Percentiles rank a stretch among this genome's conserved stretches.
Conservation (phyloP, 106 monocot genomes). For the Amphibolis antarctica region DNA sequence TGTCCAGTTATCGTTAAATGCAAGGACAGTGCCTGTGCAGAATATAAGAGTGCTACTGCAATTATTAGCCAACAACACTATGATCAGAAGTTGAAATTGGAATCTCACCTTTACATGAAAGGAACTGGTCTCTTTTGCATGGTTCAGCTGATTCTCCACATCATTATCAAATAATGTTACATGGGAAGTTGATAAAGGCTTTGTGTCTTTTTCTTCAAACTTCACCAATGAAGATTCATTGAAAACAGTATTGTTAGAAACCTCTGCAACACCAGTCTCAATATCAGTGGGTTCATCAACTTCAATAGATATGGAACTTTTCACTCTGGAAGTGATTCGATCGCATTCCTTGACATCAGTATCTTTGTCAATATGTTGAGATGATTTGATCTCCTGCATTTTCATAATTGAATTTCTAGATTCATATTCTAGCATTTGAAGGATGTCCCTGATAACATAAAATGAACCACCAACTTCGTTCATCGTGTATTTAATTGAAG, state of each 20-base stretch:
- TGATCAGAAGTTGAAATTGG: too few species aligned
- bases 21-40: too few species aligned
- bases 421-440: constrained; percentile 5
- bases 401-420: neutral
- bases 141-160: too few species aligned
- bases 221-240: neutral
- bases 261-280: neutral
- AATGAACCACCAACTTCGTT: constrained; percentile 3
- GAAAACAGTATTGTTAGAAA: neutral
- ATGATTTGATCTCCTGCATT: neutral
- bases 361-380: neutral
- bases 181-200: neutral
- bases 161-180: neutral
- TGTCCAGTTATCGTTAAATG: too few species aligned
- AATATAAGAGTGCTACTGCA: too few species aligned
- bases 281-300: neutral
- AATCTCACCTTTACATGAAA: too few species aligned
- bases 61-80: too few species aligned
- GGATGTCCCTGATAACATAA: constrained; percentile 3
- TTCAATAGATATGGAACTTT: neutral
- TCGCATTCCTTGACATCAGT: neutral
- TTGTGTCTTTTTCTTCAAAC: neutral
- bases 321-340: neutral
- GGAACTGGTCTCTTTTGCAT: too few species aligned
- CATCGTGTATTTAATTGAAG: neutral